Conservation (phyloP, 179 eudicot genomes). For the Amaranthus tricolor region DNA sequence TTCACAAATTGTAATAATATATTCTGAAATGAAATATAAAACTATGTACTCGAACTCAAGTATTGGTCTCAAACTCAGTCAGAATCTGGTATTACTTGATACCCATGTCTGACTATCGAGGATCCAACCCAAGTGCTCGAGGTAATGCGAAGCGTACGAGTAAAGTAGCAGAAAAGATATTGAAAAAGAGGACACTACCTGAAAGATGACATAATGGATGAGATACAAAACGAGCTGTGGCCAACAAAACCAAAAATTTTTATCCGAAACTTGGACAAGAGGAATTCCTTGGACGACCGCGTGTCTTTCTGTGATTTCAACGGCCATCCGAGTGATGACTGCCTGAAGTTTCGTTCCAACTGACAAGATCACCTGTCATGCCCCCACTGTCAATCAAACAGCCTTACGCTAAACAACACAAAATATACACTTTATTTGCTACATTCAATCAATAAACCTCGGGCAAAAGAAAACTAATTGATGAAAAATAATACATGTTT, state of each 20-base stretch:
- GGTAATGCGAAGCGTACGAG: too few relatives aligned
- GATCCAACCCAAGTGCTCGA: too few relatives aligned
- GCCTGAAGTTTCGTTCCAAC: slow-evolving; percentile 88
- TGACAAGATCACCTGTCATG: slow-evolving; percentile 53
- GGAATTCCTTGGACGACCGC: slow-evolving; percentile 89
- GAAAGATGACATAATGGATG: slow-evolving; percentile 73
- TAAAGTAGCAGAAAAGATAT: not conserved
- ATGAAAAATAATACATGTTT: too few relatives aligned
- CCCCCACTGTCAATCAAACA: slow-evolving; percentile 22
- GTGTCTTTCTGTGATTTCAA: slow-evolving; percentile 76
- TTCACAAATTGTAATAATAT: not conserved
- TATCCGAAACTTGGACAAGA: slow-evolving; percentile 74
- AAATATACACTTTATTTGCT: not conserved
- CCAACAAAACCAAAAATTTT: slow-evolving; percentile 69
- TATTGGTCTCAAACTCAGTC: too few relatives aligned
- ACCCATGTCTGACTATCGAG: too few relatives aligned
- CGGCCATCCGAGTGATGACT: slow-evolving; percentile 77
- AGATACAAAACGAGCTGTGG: slow-evolving; percentile 62
- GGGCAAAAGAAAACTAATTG: too few relatives aligned
- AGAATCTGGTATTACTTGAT: not conserved
- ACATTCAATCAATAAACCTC: too few relatives aligned
- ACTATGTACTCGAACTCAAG: not conserved
- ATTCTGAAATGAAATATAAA: not conserved
- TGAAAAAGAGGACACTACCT: slow-evolving; percentile 32
- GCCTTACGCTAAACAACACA: not conserved